Conservation (phyloP, 2,329 filamentous ascomycete genomes). For the Pseudofabraea citricarpa region DNA sequence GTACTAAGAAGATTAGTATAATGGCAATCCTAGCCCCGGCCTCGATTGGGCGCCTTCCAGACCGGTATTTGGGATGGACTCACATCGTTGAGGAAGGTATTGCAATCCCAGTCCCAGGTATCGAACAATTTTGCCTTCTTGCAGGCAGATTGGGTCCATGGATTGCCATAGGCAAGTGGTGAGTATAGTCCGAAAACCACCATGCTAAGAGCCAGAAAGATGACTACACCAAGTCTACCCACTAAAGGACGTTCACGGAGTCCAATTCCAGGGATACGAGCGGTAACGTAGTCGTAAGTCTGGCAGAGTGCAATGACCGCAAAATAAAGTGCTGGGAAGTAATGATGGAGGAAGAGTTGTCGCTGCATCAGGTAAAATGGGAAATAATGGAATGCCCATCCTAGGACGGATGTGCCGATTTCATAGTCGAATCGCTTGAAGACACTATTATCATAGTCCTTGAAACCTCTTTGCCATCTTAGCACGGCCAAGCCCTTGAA, state of each 20-base stretch:
- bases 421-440: constrained; percentile 99
- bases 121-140: constrained; percentile 79
- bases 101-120: constrained; percentile 98
- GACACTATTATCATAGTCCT: constrained; percentile 73
- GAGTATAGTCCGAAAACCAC: constrained; percentile 80
- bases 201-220: constrained; percentile 70
- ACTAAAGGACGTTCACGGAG: constrained; percentile 66
- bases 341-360: constrained; percentile 97
- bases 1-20: constrained; percentile 24
- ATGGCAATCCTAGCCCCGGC: constrained; percentile 4
- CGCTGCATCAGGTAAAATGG: constrained; percentile 98
- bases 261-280: constrained; percentile 64
- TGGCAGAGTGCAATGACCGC: constrained; percentile 86
- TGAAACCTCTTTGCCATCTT: constrained; percentile 89
- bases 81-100: constrained; percentile 83
- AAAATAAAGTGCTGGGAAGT: constrained; percentile 96
- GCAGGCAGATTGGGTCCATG: constrained; percentile 89
- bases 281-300: constrained; percentile 78
- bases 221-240: constrained; percentile 67
- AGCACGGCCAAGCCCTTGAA: constrained; percentile 88
- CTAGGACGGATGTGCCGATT: constrained; percentile 82
- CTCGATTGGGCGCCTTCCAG: constrained; percentile 15
- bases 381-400: constrained; percentile 98
- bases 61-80: constrained; percentile 41
- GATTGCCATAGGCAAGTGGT: constrained; percentile 86